Evolutionary conservation across 2,329 filamentous ascomycete genomes (phyloP).

Genomic region (Curvularia verruculosa): DNA sequence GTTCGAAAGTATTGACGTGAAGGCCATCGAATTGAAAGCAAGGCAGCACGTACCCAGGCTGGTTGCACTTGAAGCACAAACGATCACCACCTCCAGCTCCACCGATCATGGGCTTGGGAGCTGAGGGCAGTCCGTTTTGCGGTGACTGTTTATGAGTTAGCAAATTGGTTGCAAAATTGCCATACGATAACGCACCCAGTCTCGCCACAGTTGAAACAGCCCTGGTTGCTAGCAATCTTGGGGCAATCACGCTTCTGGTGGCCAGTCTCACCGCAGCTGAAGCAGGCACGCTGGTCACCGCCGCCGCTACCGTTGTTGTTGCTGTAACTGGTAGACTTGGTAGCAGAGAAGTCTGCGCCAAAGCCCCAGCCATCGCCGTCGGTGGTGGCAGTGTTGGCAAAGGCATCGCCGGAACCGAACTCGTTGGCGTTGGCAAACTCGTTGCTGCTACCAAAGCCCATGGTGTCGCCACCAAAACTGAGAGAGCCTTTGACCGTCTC

Average conservation of each 20-base stretch:
- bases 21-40: not conserved
- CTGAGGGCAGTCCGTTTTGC: slow-evolving; percentile 35
- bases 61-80: slow-evolving; percentile 32
- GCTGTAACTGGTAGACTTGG: slow-evolving; percentile 8
- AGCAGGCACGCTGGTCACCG: slow-evolving; percentile 31
- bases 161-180: not conserved
- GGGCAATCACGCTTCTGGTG: slow-evolving; percentile 35
- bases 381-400: slow-evolving; percentile 47
- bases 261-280: slow-evolving; percentile 29
- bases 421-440: slow-evolving; percentile 35
- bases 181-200: slow-evolving; percentile 20
- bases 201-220: slow-evolving; percentile 42
- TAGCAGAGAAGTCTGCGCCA: slow-evolving; percentile 10
- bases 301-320: slow-evolving; percentile 17
- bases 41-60: slow-evolving; percentile 22
- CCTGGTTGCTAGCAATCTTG: slow-evolving; percentile 20
- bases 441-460: slow-evolving; percentile 13
- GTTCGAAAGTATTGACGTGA: no score
- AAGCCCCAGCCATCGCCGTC: slow-evolving; percentile 48
- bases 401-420: slow-evolving; percentile 47
- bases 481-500: slow-evolving; percentile 9
- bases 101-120: slow-evolving; percentile 20
- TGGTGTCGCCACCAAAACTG: slow-evolving; percentile 16
- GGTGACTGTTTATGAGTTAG: slow-evolving; percentile 19
- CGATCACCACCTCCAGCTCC: slow-evolving; percentile 22